Evolutionary conservation across 1,284 basidiomycete species (phyloP), one percentile per base, ranked within the genome.

Genomic region (Ustilago bromivora): DNA sequence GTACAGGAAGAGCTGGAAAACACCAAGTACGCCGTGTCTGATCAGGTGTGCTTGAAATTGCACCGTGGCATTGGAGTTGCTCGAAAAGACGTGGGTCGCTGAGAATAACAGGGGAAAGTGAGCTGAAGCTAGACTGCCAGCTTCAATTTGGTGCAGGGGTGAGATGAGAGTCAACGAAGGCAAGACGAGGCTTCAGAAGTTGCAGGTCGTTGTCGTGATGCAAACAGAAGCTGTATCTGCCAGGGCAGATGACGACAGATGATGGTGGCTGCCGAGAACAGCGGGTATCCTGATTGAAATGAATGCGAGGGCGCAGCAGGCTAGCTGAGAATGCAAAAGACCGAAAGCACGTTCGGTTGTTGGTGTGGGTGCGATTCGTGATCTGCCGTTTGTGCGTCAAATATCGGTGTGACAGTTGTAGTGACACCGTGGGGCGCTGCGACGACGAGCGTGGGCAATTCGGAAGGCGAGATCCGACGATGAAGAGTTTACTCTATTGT

Each of bases 371-470:
- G 32, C 34, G 40, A 31, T 36, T 9, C n/a, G 36, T n/a, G 56
- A 32, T n/a, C n/a, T 12, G 28, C 10, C 17, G 46, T n/a, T 17
- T 36, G 32, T 7, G 35, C 38, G 58, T 57, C 40, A 41, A 59
- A n/a, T 32, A 32, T 32, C 40, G 36, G 23, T 28, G 12, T 35
- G 15, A 34, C 31, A 36, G 46, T 36, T 19, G 47, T 11, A 19
- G n/a, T 17, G 34, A 49, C 13, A 11, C 23, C 38, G 53, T 53
- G 35, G 41, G 43, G 43, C 28, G 46, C 19, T 43, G 60, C 11
- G 13, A 32, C 59, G 57, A 19, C 47, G 41, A 64, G 46, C 55
- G 68, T 71, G 68, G 62, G 62, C 43, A 61, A 54, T 53, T 40
- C 41, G 59, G 51, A 41, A 49, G 38, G 40, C 46, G 31, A 46